Percentiles rank a stretch among this genome's conserved stretches.
Conservation (phyloP, 768 basidiomycete species). For the Boletus pseudo-olivaceus region DNA sequence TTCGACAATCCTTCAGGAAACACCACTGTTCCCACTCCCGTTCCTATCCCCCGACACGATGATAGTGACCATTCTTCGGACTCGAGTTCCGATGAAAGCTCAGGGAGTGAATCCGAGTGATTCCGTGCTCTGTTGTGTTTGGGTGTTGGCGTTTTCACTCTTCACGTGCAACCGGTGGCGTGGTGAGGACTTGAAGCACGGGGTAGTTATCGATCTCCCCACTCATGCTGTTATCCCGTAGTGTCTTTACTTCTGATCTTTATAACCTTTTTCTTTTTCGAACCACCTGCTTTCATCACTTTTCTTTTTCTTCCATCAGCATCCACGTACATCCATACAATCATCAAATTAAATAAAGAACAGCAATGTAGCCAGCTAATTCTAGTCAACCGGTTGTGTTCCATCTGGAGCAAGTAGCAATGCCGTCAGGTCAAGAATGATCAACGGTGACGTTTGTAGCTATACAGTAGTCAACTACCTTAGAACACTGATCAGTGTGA, state of each 20-base stretch:
- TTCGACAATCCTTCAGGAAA: conserved; percentile 63
- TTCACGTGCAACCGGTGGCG: conserved; percentile 11
- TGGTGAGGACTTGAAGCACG: conserved; percentile 24
- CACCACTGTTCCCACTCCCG: conserved; percentile 31
- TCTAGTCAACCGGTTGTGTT: conserved; percentile 28
- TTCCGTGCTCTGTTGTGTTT: conserved; percentile 8
- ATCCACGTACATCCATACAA: conserved; percentile 39
- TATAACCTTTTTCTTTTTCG: conserved; percentile 31
- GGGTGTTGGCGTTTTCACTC: conserved; percentile 13
- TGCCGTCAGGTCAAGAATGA: conserved; percentile 10
- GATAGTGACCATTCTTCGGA: conserved; percentile 78
- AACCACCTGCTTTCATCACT: conserved; percentile 26
- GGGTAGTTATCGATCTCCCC: conserved; percentile 13
- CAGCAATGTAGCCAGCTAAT: conserved; percentile 52
- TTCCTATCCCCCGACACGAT: conserved; percentile 33
- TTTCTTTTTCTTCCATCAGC: conserved; percentile 25
- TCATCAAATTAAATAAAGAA: conserved; percentile 40
- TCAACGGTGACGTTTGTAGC: conserved; percentile 8
- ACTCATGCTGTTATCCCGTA: conserved; percentile 28
- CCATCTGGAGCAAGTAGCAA: conserved; percentile 21
- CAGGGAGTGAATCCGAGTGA: conserved; percentile 82
- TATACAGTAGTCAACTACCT: conserved; percentile 9
- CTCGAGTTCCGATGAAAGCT: conserved; percentile 77
- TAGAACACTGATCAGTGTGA: neutral
- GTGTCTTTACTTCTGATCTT: conserved; percentile 34